phyloP scores from a whole-genome alignment of 805 yeast species.

The Kuraishia floccosa region DNA sequence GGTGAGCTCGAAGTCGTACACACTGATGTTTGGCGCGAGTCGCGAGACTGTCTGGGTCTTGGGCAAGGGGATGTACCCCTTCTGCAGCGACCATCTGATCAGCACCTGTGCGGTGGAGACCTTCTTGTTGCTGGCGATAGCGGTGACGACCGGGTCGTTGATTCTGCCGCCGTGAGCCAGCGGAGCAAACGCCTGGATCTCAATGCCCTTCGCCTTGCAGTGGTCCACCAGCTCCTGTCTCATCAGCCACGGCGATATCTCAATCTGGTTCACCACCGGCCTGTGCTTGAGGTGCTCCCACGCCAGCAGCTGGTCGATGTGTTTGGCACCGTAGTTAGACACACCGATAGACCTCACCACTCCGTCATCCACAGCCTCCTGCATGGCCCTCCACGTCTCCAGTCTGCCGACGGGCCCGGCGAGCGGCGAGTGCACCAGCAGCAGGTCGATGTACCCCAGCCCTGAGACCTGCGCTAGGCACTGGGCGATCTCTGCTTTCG shows the following conservation, averaged over 20 bases:
- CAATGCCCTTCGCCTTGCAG: conserved; percentile 42
- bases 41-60: conserved; percentile 47
- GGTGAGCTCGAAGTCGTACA: conserved; percentile 34
- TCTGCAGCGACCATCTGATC: conserved; percentile 62
- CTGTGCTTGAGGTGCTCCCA: conserved; percentile 42
- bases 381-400: conserved; percentile 63
- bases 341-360: conserved; percentile 62
- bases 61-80: conserved; percentile 63
- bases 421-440: conserved; percentile 57
- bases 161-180: conserved; percentile 49
- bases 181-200: conserved; percentile 74
- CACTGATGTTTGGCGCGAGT: conserved; percentile 42
- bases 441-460: conserved; percentile 60
- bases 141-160: conserved; percentile 38
- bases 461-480: conserved; percentile 40
- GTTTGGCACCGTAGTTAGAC: conserved; percentile 56
- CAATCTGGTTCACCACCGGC: conserved; percentile 77
- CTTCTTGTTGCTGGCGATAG: conserved; percentile 35
- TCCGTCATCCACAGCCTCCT: conserved; percentile 55
- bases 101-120: conserved; percentile 51
- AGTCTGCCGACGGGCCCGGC: conserved; percentile 35
- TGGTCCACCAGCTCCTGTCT: conserved; percentile 50
- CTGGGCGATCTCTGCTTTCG: conserved; percentile 45
- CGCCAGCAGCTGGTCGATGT: conserved; percentile 45
- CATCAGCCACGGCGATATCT: conserved; percentile 78